Percentiles rank a stretch among this genome's conserved stretches.
These are phyloP conservation scores for Chlorella sp. DNA, from an alignment of 139 green algal genomes.

Conservation along the genomic window DNA sequence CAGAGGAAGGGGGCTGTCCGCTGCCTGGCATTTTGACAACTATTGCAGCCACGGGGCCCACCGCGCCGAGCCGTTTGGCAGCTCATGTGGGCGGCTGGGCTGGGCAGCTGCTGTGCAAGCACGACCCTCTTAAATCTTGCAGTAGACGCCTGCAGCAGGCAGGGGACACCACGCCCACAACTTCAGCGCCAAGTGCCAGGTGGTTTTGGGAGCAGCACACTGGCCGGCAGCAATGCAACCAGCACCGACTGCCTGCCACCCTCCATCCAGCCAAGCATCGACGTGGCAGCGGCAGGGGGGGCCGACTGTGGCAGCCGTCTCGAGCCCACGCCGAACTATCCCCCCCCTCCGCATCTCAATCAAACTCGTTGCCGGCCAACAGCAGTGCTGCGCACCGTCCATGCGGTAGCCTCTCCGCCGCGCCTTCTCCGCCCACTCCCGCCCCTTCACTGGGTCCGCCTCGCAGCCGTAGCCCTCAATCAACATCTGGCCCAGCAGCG, in stretches of 20 bases:
- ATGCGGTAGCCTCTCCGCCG: conserved; percentile 72
- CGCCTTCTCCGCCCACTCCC: conserved; percentile 73
- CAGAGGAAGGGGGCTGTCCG: neutral
- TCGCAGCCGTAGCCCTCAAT: conserved; percentile 81
- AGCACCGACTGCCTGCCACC: too few relatives aligned
- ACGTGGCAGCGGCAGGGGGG: too few relatives aligned
- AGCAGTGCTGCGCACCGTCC: conserved; percentile 31
- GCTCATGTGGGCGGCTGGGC: neutral
- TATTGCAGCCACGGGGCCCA: too few relatives aligned
- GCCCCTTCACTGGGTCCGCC: conserved; percentile 50
- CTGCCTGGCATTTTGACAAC: neutral
- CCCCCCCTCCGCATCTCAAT: too few relatives aligned
- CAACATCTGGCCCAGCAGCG: conserved; percentile 82
- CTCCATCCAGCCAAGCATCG: too few relatives aligned
- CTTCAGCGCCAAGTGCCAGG: too few relatives aligned
- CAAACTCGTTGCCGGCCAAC: too few relatives aligned
- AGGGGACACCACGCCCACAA: neutral
- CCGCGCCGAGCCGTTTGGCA: too few relatives aligned
- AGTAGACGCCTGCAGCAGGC: conserved; percentile 7
- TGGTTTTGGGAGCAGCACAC: neutral
- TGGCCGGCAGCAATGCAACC: too few relatives aligned
- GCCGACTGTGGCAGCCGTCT: too few relatives aligned
- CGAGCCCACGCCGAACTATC: too few relatives aligned
- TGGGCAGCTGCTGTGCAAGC: neutral
- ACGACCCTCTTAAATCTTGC: neutral